Evolutionary conservation across 2,329 filamentous ascomycete genomes (phyloP).

Genomic region (Xylariaceae sp.): DNA sequence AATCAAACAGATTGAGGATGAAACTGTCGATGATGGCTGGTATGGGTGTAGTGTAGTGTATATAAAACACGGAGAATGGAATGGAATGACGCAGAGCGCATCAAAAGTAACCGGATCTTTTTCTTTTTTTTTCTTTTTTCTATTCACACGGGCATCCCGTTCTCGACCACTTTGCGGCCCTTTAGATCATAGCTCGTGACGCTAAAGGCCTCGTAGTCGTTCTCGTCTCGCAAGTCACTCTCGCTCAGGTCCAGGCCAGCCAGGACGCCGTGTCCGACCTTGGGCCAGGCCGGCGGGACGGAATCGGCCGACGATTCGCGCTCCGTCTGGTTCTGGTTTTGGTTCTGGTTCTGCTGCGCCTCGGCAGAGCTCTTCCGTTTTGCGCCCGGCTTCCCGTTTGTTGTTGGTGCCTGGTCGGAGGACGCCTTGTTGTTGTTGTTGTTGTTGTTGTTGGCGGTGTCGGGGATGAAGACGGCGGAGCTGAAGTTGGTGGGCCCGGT

Average conservation of each 20-base stretch:
- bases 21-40: too few species aligned
- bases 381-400: constrained; percentile 9
- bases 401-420: constrained; percentile 2
- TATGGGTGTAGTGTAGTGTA: too few species aligned
- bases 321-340: constrained; percentile 10
- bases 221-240: constrained; percentile 27
- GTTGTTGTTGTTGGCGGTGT: constrained; percentile 7
- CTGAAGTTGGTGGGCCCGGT: constrained; percentile 30
- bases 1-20: too few species aligned
- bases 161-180: constrained; percentile 28
- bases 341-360: too few species aligned
- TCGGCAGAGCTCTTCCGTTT: constrained; percentile 16
- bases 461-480: constrained; percentile 5
- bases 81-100: too few species aligned
- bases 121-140: too few species aligned
- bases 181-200: constrained; percentile 30
- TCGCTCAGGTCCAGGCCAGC: constrained; percentile 25
- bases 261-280: constrained; percentile 27
- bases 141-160: constrained; percentile 27
- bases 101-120: too few species aligned
- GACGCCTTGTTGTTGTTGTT: too few species aligned
- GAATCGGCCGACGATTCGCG: constrained; percentile 28
- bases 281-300: constrained; percentile 29
- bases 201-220: constrained; percentile 33
- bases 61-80: too few species aligned